A percentile compares a stretch with the other conserved stretches of the same genome.
Evolutionary conservation across 2,329 filamentous ascomycete species (phyloP).

Genomic region (Venturia aucupariae): DNA sequence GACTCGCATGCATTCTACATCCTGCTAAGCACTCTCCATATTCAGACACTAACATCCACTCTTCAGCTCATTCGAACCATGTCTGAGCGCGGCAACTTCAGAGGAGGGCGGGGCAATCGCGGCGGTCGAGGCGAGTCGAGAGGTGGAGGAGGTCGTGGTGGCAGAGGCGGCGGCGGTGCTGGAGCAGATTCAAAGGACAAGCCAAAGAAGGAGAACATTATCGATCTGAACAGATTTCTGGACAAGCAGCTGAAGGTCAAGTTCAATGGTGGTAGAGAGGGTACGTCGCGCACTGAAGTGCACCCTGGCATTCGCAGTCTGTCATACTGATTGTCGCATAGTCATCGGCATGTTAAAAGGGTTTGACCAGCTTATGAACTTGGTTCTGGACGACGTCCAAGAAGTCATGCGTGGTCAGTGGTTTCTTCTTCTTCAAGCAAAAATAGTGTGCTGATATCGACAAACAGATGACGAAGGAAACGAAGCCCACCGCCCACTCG

Average conservation of each 20-base stretch:
- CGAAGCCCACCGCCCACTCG: conserved; percentile 68
- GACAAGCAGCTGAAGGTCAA: conserved; percentile 93
- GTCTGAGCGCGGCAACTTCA: conserved; percentile 48
- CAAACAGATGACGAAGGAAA: conserved; percentile 81
- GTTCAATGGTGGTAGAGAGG: conserved; percentile 89
- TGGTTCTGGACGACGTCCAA: conserved; percentile 89
- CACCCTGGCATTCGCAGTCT: conserved; percentile 7
- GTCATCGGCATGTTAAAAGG: conserved; percentile 87
- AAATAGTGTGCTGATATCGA: neutral
- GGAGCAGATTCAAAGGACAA: conserved; percentile 51
- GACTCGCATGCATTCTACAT: neutral
- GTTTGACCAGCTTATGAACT: conserved; percentile 95
- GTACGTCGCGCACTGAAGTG: conserved; percentile 39
- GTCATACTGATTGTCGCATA: conserved; percentile 30
- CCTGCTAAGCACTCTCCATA: neutral
- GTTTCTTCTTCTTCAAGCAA: neutral
- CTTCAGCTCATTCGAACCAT: conserved; percentile 23
- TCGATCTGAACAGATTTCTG: conserved; percentile 93
- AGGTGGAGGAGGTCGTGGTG: conserved; percentile 24
- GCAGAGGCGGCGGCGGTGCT: conserved; percentile 23
- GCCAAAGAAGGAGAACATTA: conserved; percentile 97
- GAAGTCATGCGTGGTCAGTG: conserved; percentile 74
- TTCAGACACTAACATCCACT: neutral
- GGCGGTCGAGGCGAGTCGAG: conserved; percentile 27
- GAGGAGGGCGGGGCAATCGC: conserved; percentile 31